Conservation (phyloP, 768 basidiomycete species). For the Rhizopogon salebrosus region DNA sequence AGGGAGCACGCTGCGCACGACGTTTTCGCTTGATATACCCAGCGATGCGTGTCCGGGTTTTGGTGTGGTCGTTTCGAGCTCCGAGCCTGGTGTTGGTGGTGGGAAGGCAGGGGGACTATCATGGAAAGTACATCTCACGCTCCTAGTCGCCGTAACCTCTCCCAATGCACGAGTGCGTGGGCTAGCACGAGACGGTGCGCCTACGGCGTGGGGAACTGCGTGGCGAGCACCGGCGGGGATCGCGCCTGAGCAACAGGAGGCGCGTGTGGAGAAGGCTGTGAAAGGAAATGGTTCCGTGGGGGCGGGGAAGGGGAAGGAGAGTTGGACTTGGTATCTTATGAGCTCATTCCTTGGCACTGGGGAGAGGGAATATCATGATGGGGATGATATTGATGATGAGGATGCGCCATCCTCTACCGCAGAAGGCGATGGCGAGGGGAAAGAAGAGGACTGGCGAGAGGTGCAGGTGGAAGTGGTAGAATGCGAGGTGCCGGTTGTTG, state of each 20-base stretch:
- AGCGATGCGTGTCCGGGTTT: conserved; percentile 89
- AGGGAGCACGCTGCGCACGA: conserved; percentile 65
- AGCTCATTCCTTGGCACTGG: conserved; percentile 32
- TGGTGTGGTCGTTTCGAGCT: conserved; percentile 15
- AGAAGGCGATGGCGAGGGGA: conserved; percentile 44
- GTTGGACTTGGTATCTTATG: conserved; percentile 39
- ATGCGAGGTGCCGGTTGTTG: conserved; percentile 85
- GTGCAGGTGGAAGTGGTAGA: conserved; percentile 84
- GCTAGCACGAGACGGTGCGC: conserved; percentile 50
- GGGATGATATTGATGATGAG: conserved; percentile 36
- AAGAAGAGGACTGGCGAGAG: conserved; percentile 61
- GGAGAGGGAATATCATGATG: conserved; percentile 56
- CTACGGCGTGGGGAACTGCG: conserved; percentile 68
- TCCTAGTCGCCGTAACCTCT: conserved; percentile 73
- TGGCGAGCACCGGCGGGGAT: conserved; percentile 56
- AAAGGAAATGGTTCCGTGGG: neutral
- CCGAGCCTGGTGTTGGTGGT: conserved; percentile 5
- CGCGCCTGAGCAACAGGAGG: conserved; percentile 51
- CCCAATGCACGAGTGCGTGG: conserved; percentile 39
- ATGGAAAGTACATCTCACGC: conserved; percentile 84
- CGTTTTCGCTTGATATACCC: conserved; percentile 90
- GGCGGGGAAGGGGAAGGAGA: conserved; percentile 1
- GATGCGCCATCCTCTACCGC: conserved; percentile 19
- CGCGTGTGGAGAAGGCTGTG: neutral
- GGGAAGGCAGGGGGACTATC: conserved; percentile 63